Evolutionary conservation across 495 filamentous ascomycete species (phyloP).

Genomic region (Monascus purpureus): DNA sequence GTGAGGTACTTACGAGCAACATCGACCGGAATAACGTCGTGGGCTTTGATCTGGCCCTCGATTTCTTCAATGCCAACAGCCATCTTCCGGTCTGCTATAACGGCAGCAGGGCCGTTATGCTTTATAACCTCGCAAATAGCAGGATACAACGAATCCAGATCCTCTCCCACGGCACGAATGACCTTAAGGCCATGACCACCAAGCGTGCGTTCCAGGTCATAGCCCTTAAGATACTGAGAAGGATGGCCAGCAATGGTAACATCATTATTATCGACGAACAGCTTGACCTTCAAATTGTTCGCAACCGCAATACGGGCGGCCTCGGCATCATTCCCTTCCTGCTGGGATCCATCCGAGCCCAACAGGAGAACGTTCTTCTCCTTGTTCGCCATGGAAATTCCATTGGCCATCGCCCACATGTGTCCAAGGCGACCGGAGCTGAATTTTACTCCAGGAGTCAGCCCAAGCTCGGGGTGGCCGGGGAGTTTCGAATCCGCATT

Average conservation of each 20-base stretch:
- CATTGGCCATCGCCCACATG: conserved; percentile 29
- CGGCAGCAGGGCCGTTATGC: conserved; percentile 20
- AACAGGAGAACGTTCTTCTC: conserved; percentile 21
- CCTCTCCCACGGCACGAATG: conserved; percentile 19
- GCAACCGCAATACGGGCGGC: conserved; percentile 25
- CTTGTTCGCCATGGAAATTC: conserved; percentile 23
- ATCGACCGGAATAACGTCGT: conserved; percentile 26
- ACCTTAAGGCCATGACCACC: conserved; percentile 23
- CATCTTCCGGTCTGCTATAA: conserved; percentile 22
- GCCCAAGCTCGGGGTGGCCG: conserved; percentile 25
- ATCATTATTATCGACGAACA: conserved; percentile 30
- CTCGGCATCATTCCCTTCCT: conserved; percentile 29
- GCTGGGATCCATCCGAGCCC: conserved; percentile 27
- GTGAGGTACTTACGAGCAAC: conserved; percentile 27
- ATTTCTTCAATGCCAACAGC: conserved; percentile 21
- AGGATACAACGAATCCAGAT: conserved; percentile 19
- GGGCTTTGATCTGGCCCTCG: conserved; percentile 20
- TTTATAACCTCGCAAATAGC: conserved; percentile 19
- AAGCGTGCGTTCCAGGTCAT: conserved; percentile 17
- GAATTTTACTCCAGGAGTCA: conserved; percentile 26
- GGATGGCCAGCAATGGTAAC: conserved; percentile 28
- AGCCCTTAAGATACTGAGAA: conserved; percentile 22
- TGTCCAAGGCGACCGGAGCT: conserved; percentile 26
- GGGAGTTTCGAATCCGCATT: conserved; percentile 26
- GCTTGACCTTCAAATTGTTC: conserved; percentile 22